Base-by-base conservation (phyloP, 306 rosid genomes). In the Cajanus cajan region DNA sequence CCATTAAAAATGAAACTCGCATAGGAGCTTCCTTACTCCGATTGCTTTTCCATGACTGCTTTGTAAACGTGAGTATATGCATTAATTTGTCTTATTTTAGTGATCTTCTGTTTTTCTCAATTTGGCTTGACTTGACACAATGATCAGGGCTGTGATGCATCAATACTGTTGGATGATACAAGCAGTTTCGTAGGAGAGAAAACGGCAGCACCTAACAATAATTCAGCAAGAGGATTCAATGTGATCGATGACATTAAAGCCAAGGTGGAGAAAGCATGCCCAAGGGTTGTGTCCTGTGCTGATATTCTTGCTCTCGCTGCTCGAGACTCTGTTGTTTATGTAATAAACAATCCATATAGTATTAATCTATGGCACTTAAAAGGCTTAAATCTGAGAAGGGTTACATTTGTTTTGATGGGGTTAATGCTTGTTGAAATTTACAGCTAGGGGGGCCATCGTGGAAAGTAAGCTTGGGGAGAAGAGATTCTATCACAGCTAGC, bases 221-320 rank as follows among this genome's bases (percentile, higher is more conserved):
- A 81, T 50, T 88, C 89, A 6, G 73, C 15, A 0, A 75, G 88
- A 85, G 91, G 91, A 45, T 88, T 83, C 76, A 19, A 83, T 24
- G 89, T 83, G 39, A 82, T 88, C 25, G 91, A 88, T 52, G 68
- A 45, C 66, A 85, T 85, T 25, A 88, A 88, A 50, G 81, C 86
- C 16, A 14, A 74, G 72, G 78, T 88, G 31, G 91, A 85, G 83
- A 78, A 78, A 58, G 75, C 86, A 50, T 88, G 91, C 77, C 86
- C 89, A 0, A 14, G 73, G 67, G 85, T 83, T 61, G 88, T 85
- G 37, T 85, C 91, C 4, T 83, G 91, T 64, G 91, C 91, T 74
- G 91, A 88, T 85, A 75, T 88, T 45, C 88, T 85, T 51, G 78
- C 91, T 67, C 70, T 88, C 12, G 83, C 89, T 71, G 91, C 91